A percentile compares a stretch with the other conserved stretches of the same genome.
These are phyloP conservation scores for Kwoniella heveanensis DNA, from an alignment of 768 basidiomycete species.

Conservation along the genomic window DNA sequence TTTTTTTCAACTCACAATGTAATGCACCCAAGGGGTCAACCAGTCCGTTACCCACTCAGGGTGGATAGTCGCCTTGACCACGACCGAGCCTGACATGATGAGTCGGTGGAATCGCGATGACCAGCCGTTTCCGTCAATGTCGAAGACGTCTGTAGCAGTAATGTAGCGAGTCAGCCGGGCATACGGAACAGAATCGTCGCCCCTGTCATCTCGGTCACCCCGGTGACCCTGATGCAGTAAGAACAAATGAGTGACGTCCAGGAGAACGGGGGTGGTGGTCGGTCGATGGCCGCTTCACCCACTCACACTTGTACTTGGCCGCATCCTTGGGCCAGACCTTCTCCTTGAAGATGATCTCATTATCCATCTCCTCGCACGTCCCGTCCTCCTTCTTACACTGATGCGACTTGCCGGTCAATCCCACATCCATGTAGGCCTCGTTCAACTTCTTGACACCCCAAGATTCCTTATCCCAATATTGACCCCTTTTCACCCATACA, in stretches of 20 bases:
- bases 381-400: conserved; percentile 54
- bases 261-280: too few species aligned
- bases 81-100: conserved; percentile 52
- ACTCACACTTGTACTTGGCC: conserved; percentile 53
- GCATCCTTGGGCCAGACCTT: conserved; percentile 49
- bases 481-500: conserved; percentile 48
- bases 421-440: conserved; percentile 51
- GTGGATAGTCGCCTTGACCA: conserved; percentile 55
- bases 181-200: neutral
- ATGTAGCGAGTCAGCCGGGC: neutral
- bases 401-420: conserved; percentile 50
- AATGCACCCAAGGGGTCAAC: conserved; percentile 57
- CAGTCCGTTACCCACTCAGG: conserved; percentile 56
- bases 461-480: conserved; percentile 44
- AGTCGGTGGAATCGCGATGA: conserved; percentile 54
- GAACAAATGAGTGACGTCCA: too few species aligned
- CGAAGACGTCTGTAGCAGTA: conserved; percentile 28
- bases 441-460: conserved; percentile 42
- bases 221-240: too few species aligned
- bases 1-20: conserved; percentile 56
- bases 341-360: conserved; percentile 47
- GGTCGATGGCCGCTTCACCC: too few species aligned
- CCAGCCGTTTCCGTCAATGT: conserved; percentile 57
- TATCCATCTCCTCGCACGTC: conserved; percentile 53
- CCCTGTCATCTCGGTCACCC: too few species aligned